A percentile compares a stretch with the other conserved stretches of the same genome.
These are phyloP conservation scores for Lentinula sp. DNA, from an alignment of 768 basidiomycete genomes.

Conservation along the genomic window DNA sequence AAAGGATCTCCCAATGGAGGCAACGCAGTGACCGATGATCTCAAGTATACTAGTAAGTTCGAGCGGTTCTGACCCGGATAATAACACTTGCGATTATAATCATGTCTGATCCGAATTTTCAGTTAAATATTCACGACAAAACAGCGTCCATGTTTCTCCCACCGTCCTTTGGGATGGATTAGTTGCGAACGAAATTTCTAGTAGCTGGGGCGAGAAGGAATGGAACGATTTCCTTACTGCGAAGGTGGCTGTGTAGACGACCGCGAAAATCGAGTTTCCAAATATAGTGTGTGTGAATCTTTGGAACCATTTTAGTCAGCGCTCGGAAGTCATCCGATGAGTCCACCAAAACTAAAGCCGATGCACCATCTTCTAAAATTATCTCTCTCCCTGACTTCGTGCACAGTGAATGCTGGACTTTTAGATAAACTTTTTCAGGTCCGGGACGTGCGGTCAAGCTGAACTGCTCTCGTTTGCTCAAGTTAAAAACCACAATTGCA, in stretches of 20 bases:
- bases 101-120: not conserved
- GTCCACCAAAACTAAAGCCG: too few relatives aligned
- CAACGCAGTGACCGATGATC: slow-evolving; percentile 72
- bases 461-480: too few relatives aligned
- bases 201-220: slow-evolving; percentile 76
- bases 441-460: too few relatives aligned
- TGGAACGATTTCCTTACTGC: slow-evolving; percentile 71
- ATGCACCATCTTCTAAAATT: too few relatives aligned
- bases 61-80: not conserved
- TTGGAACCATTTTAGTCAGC: not conserved
- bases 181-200: slow-evolving; percentile 65
- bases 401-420: too few relatives aligned
- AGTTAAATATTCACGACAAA: slow-evolving; percentile 93
- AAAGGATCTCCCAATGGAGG: slow-evolving; percentile 73
- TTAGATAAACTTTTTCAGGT: too few relatives aligned
- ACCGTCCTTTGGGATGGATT: slow-evolving; percentile 76
- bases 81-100: not conserved
- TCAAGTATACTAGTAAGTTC: slow-evolving; percentile 84
- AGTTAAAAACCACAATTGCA: not conserved
- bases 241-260: slow-evolving; percentile 38
- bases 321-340: not conserved
- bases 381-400: too few relatives aligned
- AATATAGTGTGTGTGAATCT: too few relatives aligned
- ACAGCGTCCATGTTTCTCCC: slow-evolving; percentile 88
- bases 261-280: not conserved